A percentile compares a stretch with the other conserved stretches of the same genome.
Evolutionary conservation across 805 yeast genomes (phyloP).

Genomic region (Hanseniaspora lindneri): DNA sequence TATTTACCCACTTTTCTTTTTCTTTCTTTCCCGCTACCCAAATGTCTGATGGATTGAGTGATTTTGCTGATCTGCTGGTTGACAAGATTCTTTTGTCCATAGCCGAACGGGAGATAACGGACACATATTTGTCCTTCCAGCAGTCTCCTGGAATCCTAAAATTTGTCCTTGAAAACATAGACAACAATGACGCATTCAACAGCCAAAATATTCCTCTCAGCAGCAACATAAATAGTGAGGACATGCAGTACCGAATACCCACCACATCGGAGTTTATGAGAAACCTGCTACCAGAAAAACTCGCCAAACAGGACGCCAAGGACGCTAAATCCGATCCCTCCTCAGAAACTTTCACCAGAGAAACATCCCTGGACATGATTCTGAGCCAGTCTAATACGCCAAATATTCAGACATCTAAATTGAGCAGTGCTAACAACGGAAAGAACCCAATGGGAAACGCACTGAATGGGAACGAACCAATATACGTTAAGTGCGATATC

Average conservation of each 20-base stretch:
- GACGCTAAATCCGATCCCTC: neutral
- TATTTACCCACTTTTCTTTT: no score
- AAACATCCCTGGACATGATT: conserved; percentile 8
- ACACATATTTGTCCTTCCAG: conserved; percentile 1
- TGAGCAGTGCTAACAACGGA: neutral
- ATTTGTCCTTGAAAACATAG: neutral
- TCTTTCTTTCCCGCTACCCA: neutral
- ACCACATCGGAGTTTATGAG: conserved; percentile 8
- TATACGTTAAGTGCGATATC: conserved; percentile 63
- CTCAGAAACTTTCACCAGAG: neutral
- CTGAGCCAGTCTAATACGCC: conserved; percentile 12
- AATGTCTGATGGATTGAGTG: neutral
- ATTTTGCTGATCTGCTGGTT: conserved; percentile 3
- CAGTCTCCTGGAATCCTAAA: conserved; percentile 1
- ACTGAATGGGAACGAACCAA: conserved; percentile 3
- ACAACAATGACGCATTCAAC: neutral
- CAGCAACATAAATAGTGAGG: neutral
- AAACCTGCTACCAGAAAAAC: conserved; percentile 8
- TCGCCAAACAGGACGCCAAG: neutral
- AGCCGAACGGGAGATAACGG: conserved; percentile 7
- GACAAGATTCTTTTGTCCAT: conserved; percentile 5
- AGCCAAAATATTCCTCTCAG: neutral
- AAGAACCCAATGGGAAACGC: conserved; percentile 10
- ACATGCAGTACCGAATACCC: conserved; percentile 10
- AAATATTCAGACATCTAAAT: neutral